Evolutionary conservation across 2,329 filamentous ascomycete genomes (phyloP).

Genomic region (Aspergillus tamarii): DNA sequence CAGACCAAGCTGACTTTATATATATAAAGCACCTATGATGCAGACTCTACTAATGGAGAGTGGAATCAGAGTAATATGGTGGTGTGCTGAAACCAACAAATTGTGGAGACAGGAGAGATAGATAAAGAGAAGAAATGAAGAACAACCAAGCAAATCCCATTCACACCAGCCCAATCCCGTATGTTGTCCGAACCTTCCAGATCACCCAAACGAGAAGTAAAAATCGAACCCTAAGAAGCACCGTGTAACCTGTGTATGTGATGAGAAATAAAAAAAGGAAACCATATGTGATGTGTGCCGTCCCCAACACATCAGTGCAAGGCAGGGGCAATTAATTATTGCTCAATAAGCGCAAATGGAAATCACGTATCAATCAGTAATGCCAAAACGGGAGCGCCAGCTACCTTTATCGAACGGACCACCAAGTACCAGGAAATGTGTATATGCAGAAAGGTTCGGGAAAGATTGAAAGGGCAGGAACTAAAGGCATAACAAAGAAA

Average conservation of each 20-base stretch:
- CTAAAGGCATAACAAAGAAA: not conserved
- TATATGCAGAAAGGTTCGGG: slow-evolving; percentile 26
- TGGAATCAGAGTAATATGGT: not conserved
- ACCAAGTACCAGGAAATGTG: slow-evolving; percentile 18
- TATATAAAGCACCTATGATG: slow-evolving; percentile 10
- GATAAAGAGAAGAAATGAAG: slow-evolving; percentile 1
- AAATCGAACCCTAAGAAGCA: slow-evolving; percentile 1
- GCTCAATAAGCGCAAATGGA: slow-evolving; percentile 13
- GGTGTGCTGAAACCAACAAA: not conserved
- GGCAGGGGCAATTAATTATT: slow-evolving; percentile 14
- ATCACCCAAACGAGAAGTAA: slow-evolving; percentile 15
- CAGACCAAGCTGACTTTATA: not conserved
- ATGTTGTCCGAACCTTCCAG: slow-evolving; percentile 14
- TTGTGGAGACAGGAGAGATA: not conserved
- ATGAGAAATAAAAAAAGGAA: slow-evolving; percentile 6
- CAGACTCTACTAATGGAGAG: slow-evolving; percentile 4
- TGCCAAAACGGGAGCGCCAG: slow-evolving; percentile 27
- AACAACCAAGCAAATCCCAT: slow-evolving; percentile 16
- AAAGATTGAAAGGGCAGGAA: not conserved
- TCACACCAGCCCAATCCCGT: slow-evolving; percentile 13
- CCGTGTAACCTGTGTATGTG: slow-evolving; percentile 15
- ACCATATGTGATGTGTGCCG: slow-evolving; percentile 6
- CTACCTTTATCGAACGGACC: slow-evolving; percentile 29
- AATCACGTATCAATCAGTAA: slow-evolving; percentile 23
- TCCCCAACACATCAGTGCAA: slow-evolving; percentile 14